phyloP scores from a whole-genome alignment of 768 basidiomycete species.

The Trametes meyenii region DNA sequence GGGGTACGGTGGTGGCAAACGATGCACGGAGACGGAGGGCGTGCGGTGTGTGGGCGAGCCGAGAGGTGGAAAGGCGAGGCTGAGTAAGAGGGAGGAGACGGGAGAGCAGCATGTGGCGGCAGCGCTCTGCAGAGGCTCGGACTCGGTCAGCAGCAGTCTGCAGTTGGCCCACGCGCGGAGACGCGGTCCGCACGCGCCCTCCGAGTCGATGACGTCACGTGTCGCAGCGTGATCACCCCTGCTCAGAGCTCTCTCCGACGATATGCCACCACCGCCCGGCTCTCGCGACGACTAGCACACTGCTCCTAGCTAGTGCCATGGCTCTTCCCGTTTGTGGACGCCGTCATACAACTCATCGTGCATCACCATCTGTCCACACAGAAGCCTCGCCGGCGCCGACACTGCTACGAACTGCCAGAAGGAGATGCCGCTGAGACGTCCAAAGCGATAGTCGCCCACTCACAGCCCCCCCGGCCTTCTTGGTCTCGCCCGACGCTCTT shows the following conservation, averaged over 20 bases:
- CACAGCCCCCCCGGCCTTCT: conserved; percentile 10
- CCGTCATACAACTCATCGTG: background rate
- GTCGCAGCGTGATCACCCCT: background rate
- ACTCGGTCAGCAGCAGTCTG: conserved; percentile 2
- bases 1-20: conserved; percentile 28
- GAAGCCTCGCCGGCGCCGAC: background rate
- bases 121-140: background rate
- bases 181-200: background rate
- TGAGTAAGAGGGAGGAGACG: conserved; percentile 6
- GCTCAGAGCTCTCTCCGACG: background rate
- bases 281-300: background rate
- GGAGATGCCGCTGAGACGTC: background rate
- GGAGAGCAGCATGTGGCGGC: conserved; percentile 1
- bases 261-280: too few species aligned
- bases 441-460: background rate
- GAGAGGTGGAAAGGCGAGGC: background rate
- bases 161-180: conserved; percentile 11
- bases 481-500: background rate
- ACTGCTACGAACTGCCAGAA: background rate
- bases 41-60: background rate
- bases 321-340: too few species aligned
- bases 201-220: conserved; percentile 5
- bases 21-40: background rate
- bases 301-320: background rate
- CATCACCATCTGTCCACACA: background rate